Base-by-base conservation (phyloP, 805 yeast species). In the Candida rishiriensis region DNA sequence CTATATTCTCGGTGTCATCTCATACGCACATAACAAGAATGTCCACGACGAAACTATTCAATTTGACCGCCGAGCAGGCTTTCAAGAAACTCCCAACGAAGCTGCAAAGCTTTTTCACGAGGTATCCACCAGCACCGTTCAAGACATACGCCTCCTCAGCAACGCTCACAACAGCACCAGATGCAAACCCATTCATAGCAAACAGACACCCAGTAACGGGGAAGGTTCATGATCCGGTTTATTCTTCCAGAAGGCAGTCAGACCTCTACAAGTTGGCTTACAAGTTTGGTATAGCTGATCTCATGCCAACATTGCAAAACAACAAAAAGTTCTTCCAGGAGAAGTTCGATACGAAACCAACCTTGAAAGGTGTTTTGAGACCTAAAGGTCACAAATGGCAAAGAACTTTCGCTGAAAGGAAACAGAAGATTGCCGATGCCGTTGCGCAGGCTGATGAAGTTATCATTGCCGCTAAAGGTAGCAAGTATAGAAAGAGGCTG, bases 321-420 rank as follows among this genome's bases (percentile, higher is more conserved):
- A 55, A 60, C 53, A 84, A 84, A 73, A 76, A 73, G 63, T 85
- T 89, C 78, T 87, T 76, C 67, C 80, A 79, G 58, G 93, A 87
- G 50, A 88, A 86, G 65, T 85, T 83, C 64, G 72, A 75, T 36
- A 71, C 75, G 49, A 83, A 85, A 70, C 75, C 75, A 58, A 76
- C 82, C 64, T 75, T 87, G 79, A 79, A 76, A 57, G 96, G 96
- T 64, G 86, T 86, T 21, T 62, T 79, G 57, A 70, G 68, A 59
- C 95, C 88, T 56, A 88, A 88, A 77, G 86, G 88, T 36, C 84
- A 81, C 54, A 83, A 82, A 66, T 79, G 88, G 75, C 95, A 89
- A 65, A 75, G 88, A 62, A 75, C 74, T 36, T 72, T 73, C 47
- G 79, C 71, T 11, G 79, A 66, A 17, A 82, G 88, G 63, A 69